Evolutionary conservation across 257 asterid species (phyloP), one percentile per base, ranked within the genome.

Genomic region (Rubia yunnanensis): DNA sequence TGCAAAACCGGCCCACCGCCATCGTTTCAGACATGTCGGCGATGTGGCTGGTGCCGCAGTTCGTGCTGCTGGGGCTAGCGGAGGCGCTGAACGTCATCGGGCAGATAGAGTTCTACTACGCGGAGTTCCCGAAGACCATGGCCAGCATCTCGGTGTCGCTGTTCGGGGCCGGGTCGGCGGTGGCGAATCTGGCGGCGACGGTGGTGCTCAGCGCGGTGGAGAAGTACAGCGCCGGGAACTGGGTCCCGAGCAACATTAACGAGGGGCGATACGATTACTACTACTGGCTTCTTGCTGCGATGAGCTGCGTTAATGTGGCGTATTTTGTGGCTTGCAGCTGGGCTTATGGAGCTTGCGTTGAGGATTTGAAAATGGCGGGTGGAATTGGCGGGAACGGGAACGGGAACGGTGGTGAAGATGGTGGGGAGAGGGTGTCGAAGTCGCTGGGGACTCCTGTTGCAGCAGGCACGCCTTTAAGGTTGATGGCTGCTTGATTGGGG

Each of bases 41-140:
- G 0, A 60, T 82, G 80, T 87, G 95, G 95, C 86, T 84, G 14
- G 77, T 82, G 9, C 95, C 95, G 13, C 95, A 87, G 39, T 62
- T 84, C 27, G 39, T 74, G 62, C 32, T 82, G 69, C 69, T 15
- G 6, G 95, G 91, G n/a, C 71, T 86, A 9, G 88, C 95, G 0
- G 95, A 87, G 72, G 91, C 86, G 13, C 73, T 83, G 9, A 82
- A 81, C 30, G 87, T 84, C 9, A 79, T 87, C 2, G 87, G 80
- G 2, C 95, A 87, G 41, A 79, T 78, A 0, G 95, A 84, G 70
- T 84, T 87, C 70, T 87, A 81, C 15, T 87, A 79, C 41, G 75
- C 91, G 0, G 91, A 87, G 78, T 82, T 87, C 17, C 91, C 91
- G 0, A 81, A 62, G 41, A 82, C 80, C 18, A 84, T 87, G 91